Base-by-base conservation (phyloP, 768 basidiomycete species). In the Trametes meyenii region DNA sequence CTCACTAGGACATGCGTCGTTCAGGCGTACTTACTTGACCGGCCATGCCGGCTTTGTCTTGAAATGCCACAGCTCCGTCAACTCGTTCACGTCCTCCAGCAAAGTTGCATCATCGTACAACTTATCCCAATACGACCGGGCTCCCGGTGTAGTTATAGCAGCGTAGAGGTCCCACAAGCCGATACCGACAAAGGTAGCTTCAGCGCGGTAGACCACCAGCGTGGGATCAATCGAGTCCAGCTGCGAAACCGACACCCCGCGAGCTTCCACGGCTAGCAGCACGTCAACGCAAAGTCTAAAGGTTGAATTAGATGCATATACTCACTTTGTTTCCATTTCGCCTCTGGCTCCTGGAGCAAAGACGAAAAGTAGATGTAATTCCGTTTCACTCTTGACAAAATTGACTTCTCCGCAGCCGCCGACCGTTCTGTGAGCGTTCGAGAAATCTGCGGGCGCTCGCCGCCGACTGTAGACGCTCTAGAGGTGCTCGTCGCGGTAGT, bases 321-420 rank as follows among this genome's bases (percentile, higher is more conserved):
- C 88, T 68, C 73, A 93, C 91, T 92, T 70, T 88, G 81, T 70
- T 87, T 87, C 96, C 96, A 99, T 74, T 99, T 99, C 3, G 94
- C 94, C 73, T 98, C 95, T 0, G 97, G 97, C 69, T 98, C 96
- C 74, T 98, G 97, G 50, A 99, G 75, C 50, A 99, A 78, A 0
- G 96, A 97, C 1, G 96, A 96, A 73, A 99, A 98, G 74, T 98
- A 98, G 55, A 98, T 98, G 69, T 99, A 99, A 72, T 92, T 96
- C 61, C 97, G 82, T 69, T 88, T 85, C 21, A 98, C 92, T 64
- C 94, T 81, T 5, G 92, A 87, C 16, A 91, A 70, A n/a, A 98
- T 90, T 3, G 88, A 85, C 72, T 94, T 93, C 64, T 93, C 88
- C 6, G 85, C 89, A 1, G 83, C 83, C 6, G 83, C 75, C 23